Evolutionary conservation across 129 eudicot genomes (phyloP), one percentile per base, ranked within the genome.

Genomic region (Lactuca saligna): DNA sequence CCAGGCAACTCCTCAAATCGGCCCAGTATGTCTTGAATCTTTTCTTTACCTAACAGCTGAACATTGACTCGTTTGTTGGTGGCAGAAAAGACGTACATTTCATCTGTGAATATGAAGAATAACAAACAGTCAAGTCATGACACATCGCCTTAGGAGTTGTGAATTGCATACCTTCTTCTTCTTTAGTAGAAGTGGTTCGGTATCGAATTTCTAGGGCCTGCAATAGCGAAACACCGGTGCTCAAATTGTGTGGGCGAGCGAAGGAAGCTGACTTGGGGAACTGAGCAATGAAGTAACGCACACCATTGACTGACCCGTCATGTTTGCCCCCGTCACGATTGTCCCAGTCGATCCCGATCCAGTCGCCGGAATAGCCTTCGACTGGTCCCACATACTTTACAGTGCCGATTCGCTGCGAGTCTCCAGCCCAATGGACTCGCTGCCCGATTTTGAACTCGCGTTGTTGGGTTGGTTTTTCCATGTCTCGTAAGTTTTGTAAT

Each of bases 21-120:
- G 32, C 89, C 87, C 69, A 93, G 13, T 83, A 84, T 86, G 73
- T 89, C 89, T 82, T 88, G 90, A 74, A 89, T 83, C 79, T 84
- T 89, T 8, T 89, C 91, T 83, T 81, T 89, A 67, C 98, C 98
- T 38, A 93, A 60, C 41, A 93, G 75, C 82, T 93, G 78, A 73
- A 93, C 83, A 58, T 85, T 77, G 29, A 93, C 95, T 33, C 83
- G 82, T 77, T 79, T 84, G 71, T 93, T 85, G 55, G 79, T 82
- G 14, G 98, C 86, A 53, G 98, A 86, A 72, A 89, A 83, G 29
- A 93, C 98, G 81, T 93, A 93, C 98, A 93, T 93, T 85, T 93
- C 98, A 82, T 93, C 98, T 89, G 91, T 51, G 9, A 67, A 17
- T 29, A 66, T 35, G 11, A 37, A 59, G 20, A 46, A 70, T 7